Evolutionary conservation across 2,329 filamentous ascomycete genomes (phyloP).

Genomic region (Neocatenulostroma microsporum): DNA sequence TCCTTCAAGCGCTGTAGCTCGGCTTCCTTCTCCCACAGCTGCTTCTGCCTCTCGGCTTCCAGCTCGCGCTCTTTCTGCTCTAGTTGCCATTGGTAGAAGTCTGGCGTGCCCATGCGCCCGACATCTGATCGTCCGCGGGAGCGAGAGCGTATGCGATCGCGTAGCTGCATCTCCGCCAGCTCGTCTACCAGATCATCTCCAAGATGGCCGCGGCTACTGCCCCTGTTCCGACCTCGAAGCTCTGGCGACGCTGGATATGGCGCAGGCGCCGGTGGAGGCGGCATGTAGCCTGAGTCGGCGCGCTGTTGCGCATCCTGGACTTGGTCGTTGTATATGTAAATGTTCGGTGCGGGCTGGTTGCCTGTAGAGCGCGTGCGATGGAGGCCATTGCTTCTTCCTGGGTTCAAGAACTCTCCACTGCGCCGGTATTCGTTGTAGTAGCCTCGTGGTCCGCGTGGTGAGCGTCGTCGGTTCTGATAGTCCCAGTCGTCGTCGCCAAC

Average conservation of each 20-base stretch:
- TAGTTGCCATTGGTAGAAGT: conserved; percentile 23
- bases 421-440: conserved; percentile 13
- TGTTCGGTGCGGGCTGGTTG: conserved; percentile 37
- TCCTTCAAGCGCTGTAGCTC: conserved; percentile 28
- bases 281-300: conserved; percentile 19
- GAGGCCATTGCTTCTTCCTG: conserved; percentile 24
- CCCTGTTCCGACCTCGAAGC: no score
- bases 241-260: conserved; percentile 11
- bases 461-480: conserved; percentile 13
- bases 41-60: conserved; percentile 27
- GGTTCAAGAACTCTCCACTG: conserved; percentile 18
- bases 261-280: conserved; percentile 25
- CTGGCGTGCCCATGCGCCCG: conserved; percentile 15
- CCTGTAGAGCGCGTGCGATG: conserved; percentile 40
- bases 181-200: conserved; percentile 25
- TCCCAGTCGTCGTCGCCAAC: conserved; percentile 19
- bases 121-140: conserved; percentile 27
- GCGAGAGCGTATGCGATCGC: conserved; percentile 26
- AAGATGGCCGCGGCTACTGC: conserved; percentile 13
- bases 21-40: conserved; percentile 30
- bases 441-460: conserved; percentile 8
- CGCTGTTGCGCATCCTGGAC: conserved; percentile 23
- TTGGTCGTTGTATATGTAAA: conserved; percentile 38
- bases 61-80: conserved; percentile 30
- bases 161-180: conserved; percentile 23